Conservation (phyloP, 257 asterid genomes). For the Solanum pinnatisectum region DNA sequence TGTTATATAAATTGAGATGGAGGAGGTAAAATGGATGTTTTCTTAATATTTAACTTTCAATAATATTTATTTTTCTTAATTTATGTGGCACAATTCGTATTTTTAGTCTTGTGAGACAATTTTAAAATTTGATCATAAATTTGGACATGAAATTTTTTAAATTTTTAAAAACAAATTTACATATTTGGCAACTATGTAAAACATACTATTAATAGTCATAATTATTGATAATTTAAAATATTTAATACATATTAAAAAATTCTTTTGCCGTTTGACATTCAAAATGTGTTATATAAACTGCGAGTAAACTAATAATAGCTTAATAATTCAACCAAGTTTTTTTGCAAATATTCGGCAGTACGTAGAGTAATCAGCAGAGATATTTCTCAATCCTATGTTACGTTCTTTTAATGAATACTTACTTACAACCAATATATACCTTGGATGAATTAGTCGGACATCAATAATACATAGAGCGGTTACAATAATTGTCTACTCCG, state of each 20-base stretch:
- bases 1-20: no score
- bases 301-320: background rate
- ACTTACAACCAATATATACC: no score
- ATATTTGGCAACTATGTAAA: background rate
- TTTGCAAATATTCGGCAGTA: background rate
- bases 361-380: background rate
- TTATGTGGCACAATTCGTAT: background rate
- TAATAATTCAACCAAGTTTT: background rate
- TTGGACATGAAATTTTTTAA: background rate
- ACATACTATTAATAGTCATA: background rate
- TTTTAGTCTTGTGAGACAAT: background rate
- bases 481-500: background rate
- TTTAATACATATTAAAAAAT: background rate
- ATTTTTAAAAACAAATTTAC: background rate
- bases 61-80: background rate
- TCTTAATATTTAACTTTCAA: background rate
- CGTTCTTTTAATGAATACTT: background rate
- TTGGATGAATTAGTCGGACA: background rate
- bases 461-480: background rate
- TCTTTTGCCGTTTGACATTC: background rate
- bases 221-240: background rate
- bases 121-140: background rate
- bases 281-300: background rate
- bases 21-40: no score
- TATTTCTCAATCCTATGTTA: background rate